Base-by-base conservation (phyloP, 495 filamentous ascomycete species). In the Evernia prunastri region DNA sequence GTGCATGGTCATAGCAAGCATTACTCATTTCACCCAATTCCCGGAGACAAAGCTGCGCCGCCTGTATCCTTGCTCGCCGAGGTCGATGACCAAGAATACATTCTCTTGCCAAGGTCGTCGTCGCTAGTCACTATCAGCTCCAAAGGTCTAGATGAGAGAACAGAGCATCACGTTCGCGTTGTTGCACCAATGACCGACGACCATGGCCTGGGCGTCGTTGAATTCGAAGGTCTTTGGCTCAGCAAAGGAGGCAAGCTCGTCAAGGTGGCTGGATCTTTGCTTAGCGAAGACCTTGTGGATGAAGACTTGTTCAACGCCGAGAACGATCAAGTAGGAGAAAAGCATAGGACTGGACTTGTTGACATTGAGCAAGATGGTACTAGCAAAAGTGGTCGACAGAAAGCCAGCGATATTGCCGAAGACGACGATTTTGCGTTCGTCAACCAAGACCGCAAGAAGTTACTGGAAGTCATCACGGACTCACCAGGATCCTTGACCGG, bases 161-260 rank as follows among this genome's bases (percentile, higher is more conserved):
- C 45, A 33, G 65, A 65, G 51, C 75, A 76, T 57, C 60, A 70
- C 29, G 67, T 76, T 39, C 67, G 75, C 27, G 66, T 77, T 11
- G 68, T 75, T 51, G 75, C 75, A 15, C 73, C 75, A 13, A 77
- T 76, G 73, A 70, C 63, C 53, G 70, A 74, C 54, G 70, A 74
- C 43, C 49, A 59, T 25, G 67, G 66, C 11, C 36, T 57, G 54
- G 75, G 73, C 25, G 69, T 74, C 13, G 58, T 77, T 0, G 69
- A 76, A 59, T 59, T 77, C 31, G 72, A 77, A 42, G 75, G 75
- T 18, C 61, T 77, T 17, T 77, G 74, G 72, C 66, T 77, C 25
- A 72, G 71, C 54, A 69, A 72, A 64, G 71, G 70, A 29, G 75
- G 72, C 51, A 53, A 72, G 49, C 63, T 76, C 3, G 60, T 72